These are phyloP conservation scores for Entomortierella lignicola DNA, from an alignment of 192 early-diverging fungal species.

Conservation along the genomic window DNA sequence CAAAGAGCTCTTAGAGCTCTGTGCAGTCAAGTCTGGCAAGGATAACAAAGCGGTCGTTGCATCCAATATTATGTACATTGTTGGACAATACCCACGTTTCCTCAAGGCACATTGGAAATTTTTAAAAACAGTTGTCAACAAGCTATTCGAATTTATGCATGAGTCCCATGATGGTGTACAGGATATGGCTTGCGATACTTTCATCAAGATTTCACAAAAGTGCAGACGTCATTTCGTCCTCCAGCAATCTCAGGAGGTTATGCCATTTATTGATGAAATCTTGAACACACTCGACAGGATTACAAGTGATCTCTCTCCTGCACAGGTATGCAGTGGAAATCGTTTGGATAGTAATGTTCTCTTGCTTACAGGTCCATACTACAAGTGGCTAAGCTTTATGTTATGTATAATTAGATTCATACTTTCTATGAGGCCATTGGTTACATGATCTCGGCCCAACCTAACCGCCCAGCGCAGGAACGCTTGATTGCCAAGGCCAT, in stretches of 20 bases:
- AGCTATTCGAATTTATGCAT: conserved; percentile 99
- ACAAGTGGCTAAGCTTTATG: neutral
- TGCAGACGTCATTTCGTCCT: conserved; percentile 95
- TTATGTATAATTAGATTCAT: conserved; percentile 71
- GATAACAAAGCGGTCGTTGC: conserved; percentile 99
- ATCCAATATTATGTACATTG: conserved; percentile 99
- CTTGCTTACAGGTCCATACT: neutral
- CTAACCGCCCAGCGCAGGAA: conserved; percentile 79
- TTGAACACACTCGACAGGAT: conserved; percentile 79
- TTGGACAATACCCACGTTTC: conserved; percentile 99
- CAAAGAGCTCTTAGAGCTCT: conserved; percentile 93
- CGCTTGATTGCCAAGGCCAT: conserved; percentile 88
- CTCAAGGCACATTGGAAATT: conserved; percentile 99
- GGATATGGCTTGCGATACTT: conserved; percentile 99
- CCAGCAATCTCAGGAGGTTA: conserved; percentile 88
- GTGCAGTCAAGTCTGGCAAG: conserved; percentile 96
- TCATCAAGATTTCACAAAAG: conserved; percentile 98
- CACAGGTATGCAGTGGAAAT: conserved; percentile 67
- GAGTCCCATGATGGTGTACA: conserved; percentile 96
- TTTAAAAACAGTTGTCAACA: conserved; percentile 99
- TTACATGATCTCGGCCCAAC: conserved; percentile 95
- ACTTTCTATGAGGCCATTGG: conserved; percentile 99
- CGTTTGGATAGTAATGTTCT: neutral
- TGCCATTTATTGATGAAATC: conserved; percentile 98
- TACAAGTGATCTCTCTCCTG: conserved; percentile 90